A percentile compares a stretch with the other conserved stretches of the same genome.
phyloP scores from a whole-genome alignment of 768 basidiomycete genomes.

The Boletellus emodensis region DNA sequence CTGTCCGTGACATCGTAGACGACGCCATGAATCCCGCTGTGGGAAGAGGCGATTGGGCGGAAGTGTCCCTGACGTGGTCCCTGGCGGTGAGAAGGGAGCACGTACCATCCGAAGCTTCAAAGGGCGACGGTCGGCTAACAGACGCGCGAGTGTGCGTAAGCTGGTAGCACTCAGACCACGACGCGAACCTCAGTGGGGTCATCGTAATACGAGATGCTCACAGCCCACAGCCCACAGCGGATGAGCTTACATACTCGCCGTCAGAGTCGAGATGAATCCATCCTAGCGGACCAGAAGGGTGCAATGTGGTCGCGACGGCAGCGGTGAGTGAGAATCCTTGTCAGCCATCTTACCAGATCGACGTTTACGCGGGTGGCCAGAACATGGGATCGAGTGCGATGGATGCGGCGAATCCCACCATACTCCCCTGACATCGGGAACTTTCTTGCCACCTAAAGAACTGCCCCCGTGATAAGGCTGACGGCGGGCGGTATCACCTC shows the following conservation, averaged over 20 bases:
- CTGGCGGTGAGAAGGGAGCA: neutral
- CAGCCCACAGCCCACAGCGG: neutral
- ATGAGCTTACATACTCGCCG: too few relatives aligned
- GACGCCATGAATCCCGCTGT: constrained; percentile 94
- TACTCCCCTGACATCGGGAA: neutral
- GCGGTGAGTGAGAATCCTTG: too few relatives aligned
- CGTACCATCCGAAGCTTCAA: neutral
- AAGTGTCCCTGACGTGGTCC: constrained; percentile 87
- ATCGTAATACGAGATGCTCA: neutral
- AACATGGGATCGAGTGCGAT: neutral
- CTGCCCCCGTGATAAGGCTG: too few relatives aligned
- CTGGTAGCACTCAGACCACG: neutral
- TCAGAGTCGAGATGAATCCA: neutral
- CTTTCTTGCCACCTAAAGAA: neutral
- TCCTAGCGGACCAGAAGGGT: too few relatives aligned
- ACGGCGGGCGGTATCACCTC: too few relatives aligned
- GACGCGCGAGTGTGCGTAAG: neutral
- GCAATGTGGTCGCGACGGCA: too few relatives aligned
- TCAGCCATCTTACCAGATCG: neutral
- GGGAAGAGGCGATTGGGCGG: constrained; percentile 99
- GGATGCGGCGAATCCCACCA: neutral
- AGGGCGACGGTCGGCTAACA: neutral
- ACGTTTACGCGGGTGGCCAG: neutral
- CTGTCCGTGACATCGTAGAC: constrained; percentile 98
- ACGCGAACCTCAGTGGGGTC: too few relatives aligned